phyloP scores from a whole-genome alignment of 129 eudicot species.

The Arctium minus region DNA sequence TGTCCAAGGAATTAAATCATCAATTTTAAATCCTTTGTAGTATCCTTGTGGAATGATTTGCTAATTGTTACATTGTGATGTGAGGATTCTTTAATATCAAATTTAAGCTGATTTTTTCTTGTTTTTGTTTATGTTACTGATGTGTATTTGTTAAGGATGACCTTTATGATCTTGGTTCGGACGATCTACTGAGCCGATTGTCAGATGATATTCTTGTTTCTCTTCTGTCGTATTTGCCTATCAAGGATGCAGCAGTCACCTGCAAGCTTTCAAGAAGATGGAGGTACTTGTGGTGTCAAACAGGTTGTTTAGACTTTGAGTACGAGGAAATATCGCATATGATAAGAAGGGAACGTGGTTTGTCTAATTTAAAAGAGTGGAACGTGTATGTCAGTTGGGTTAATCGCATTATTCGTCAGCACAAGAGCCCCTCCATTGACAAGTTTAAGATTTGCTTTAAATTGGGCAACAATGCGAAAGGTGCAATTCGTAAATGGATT shows the following conservation, averaged over 20 bases:
- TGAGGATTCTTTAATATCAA: background rate
- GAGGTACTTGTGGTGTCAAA: constrained; percentile 33
- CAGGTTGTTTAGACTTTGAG: constrained; percentile 29
- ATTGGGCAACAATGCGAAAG: constrained; percentile 14
- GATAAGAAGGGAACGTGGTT: background rate
- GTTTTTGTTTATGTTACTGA: background rate
- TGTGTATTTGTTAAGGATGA: background rate
- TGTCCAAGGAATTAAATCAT: too few relatives aligned
- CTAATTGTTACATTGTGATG: too few relatives aligned
- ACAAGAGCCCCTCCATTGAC: constrained; percentile 19
- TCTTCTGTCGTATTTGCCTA: constrained; percentile 26
- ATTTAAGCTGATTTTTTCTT: background rate
- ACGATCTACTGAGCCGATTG: constrained; percentile 6
- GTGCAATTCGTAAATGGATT: constrained; percentile 30
- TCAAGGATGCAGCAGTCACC: constrained; percentile 39
- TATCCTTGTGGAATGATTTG: too few relatives aligned
- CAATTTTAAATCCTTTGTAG: too few relatives aligned
- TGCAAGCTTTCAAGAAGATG: constrained; percentile 31
- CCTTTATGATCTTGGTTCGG: background rate
- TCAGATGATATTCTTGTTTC: constrained; percentile 36
- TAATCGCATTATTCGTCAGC: constrained; percentile 23
- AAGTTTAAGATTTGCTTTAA: constrained; percentile 26
- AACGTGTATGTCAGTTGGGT: constrained; percentile 36
- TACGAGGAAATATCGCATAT: constrained; percentile 3
- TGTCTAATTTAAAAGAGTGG: background rate